Percentiles rank a stretch among this genome's conserved stretches.
These are phyloP conservation scores for Dendrothele bispora DNA, from an alignment of 768 basidiomycete species.

Conservation along the genomic window DNA sequence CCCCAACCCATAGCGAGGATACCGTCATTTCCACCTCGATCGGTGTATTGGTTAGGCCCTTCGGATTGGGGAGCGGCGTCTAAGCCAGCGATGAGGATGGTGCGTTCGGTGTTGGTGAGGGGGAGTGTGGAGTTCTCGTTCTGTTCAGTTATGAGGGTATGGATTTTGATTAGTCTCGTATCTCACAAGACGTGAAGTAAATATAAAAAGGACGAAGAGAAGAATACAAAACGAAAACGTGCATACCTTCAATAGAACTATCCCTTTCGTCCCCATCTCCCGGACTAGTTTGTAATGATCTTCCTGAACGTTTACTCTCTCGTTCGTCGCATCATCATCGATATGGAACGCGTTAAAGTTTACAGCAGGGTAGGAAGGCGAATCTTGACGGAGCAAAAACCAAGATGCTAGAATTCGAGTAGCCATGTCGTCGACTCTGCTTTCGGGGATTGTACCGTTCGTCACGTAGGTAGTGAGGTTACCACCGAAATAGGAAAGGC, in stretches of 20 bases:
- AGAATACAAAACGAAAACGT: too few relatives aligned
- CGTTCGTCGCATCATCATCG: constrained; percentile 52
- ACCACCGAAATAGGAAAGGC: constrained; percentile 59
- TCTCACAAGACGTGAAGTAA: too few relatives aligned
- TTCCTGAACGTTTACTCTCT: constrained; percentile 65
- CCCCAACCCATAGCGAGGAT: constrained; percentile 94
- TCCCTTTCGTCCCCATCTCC: constrained; percentile 71
- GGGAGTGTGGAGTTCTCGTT: constrained; percentile 61
- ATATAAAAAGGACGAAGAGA: too few relatives aligned
- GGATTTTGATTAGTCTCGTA: too few relatives aligned
- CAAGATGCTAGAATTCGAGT: constrained; percentile 14
- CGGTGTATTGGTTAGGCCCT: constrained; percentile 72
- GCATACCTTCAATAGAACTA: constrained; percentile 79
- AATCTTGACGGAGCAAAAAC: constrained; percentile 69
- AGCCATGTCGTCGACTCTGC: constrained; percentile 78
- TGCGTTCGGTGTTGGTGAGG: constrained; percentile 52
- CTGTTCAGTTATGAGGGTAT: too few relatives aligned
- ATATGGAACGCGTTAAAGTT: constrained; percentile 72
- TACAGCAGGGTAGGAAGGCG: constrained; percentile 54
- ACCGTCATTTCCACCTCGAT: constrained; percentile 62
- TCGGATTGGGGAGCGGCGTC: constrained; percentile 60
- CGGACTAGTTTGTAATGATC: constrained; percentile 70
- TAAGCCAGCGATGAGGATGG: constrained; percentile 61
- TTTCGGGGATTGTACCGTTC: constrained; percentile 68
- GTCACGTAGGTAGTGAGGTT: constrained; percentile 68